Evolutionary conservation across 2,329 filamentous ascomycete species (phyloP).

Genomic region (Alternaria metachromatica): DNA sequence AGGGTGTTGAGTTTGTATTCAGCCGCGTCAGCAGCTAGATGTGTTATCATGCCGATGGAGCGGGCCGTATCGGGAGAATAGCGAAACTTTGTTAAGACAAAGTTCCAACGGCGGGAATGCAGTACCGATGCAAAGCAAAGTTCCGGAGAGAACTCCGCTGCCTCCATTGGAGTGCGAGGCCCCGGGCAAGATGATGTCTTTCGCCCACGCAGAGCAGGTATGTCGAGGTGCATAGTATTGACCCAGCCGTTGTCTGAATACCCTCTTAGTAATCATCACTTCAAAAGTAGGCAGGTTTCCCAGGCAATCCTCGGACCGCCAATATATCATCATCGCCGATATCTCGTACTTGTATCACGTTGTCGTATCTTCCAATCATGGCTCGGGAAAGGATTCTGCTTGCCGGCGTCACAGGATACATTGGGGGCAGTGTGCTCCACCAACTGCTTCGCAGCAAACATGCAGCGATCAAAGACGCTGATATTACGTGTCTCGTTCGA

Average conservation of each 20-base stretch:
- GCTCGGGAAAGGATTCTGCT: not conserved
- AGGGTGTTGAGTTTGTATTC: not conserved
- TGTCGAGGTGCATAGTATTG: not conserved
- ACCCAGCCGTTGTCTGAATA: not conserved
- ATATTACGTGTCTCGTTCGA: constrained; percentile 1
- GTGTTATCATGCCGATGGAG: not conserved
- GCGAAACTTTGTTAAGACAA: not conserved
- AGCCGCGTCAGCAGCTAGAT: not conserved
- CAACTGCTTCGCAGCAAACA: constrained; percentile 1
- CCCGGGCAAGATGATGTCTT: not conserved
- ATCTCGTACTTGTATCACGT: not conserved
- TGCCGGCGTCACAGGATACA: not conserved
- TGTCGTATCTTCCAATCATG: not conserved
- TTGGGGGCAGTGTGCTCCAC: not conserved
- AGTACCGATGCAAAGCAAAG: not conserved
- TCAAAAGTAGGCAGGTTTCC: not conserved
- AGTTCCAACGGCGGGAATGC: not conserved
- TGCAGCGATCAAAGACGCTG: not conserved
- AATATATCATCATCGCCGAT: not conserved
- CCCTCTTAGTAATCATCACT: not conserved
- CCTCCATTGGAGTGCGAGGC: not conserved
- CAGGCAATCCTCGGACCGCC: not conserved
- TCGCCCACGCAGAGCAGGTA: not conserved
- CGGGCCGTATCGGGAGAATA: not conserved
- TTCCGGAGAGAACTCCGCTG: not conserved